These are phyloP conservation scores for Neurospora terricola DNA, from an alignment of 495 filamentous ascomycete genomes.

Conservation along the genomic window DNA sequence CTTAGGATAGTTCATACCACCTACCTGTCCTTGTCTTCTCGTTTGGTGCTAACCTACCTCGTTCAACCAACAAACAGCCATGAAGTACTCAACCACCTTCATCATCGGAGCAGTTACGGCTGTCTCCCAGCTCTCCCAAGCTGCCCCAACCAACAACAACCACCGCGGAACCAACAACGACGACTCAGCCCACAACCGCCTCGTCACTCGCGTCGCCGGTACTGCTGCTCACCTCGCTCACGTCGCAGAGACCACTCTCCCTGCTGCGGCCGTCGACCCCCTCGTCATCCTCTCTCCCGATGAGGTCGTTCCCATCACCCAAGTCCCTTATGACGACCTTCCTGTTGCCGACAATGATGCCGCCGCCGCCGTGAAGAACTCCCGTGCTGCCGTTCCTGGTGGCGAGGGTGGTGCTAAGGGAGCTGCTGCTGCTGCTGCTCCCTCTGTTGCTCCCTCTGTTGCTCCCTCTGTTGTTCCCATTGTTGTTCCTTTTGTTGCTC, in stretches of 20 bases:
- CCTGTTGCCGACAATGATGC: not conserved
- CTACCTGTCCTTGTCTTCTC: not conserved
- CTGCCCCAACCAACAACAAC: not conserved
- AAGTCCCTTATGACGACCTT: not conserved
- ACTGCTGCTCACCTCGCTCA: not conserved
- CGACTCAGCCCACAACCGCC: not conserved
- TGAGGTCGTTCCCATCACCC: not conserved
- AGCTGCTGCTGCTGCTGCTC: no score
- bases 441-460: no score
- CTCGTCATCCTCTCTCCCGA: not conserved
- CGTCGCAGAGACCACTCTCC: not conserved
- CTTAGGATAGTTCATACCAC: not conserved
- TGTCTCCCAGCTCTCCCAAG: not conserved
- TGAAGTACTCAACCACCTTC: not conserved
- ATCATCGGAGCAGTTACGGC: not conserved
- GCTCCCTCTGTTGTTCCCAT: no score
- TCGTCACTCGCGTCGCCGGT: not conserved
- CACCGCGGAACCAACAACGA: not conserved
- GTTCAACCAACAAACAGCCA: not conserved
- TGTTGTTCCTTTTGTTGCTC: no score
- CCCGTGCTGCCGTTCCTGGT: not conserved
- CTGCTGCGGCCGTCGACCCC: not conserved
- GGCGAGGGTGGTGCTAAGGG: not conserved
- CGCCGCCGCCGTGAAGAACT: not conserved
- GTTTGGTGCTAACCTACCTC: not conserved